Evolutionary conservation across 2,329 filamentous ascomycete genomes (phyloP).

Genomic region (Pseudogymnoascus sp.): DNA sequence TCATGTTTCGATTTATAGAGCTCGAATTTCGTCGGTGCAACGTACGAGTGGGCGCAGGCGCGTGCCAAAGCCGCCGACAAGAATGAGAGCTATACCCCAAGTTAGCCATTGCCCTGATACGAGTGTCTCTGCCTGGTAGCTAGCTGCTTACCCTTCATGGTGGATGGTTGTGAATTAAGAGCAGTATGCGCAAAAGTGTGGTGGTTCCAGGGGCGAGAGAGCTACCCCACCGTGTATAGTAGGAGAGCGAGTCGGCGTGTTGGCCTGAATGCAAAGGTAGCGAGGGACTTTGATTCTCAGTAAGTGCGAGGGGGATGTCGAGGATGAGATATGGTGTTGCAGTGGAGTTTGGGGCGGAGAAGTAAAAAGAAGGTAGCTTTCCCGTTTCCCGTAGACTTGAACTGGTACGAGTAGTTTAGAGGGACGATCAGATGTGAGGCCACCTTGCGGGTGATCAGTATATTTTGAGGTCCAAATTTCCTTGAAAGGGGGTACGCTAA

Average conservation of each 20-base stretch:
- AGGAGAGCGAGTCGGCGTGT: background rate
- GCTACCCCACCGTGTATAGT: background rate
- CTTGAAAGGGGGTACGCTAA: slow-evolving; percentile 6
- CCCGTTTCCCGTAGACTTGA: background rate
- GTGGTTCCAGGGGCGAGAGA: slow-evolving; percentile 7
- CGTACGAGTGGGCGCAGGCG: slow-evolving; percentile 90
- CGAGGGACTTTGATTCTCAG: background rate
- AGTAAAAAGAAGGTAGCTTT: slow-evolving; percentile 2
- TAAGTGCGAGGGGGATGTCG: slow-evolving; percentile 4
- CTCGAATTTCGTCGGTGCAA: slow-evolving; percentile 20
- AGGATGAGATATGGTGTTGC: background rate
- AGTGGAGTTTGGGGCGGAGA: background rate
- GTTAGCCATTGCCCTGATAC: slow-evolving; percentile 18
- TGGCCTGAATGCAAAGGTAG: background rate
- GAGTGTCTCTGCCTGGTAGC: background rate
- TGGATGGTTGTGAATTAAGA: slow-evolving; percentile 17
- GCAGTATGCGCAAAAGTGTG: background rate
- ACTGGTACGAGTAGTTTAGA: slow-evolving; percentile 2
- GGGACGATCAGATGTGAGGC: slow-evolving; percentile 5
- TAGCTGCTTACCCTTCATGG: slow-evolving; percentile 28
- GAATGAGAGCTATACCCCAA: slow-evolving; percentile 70
- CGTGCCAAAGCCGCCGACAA: slow-evolving; percentile 97
- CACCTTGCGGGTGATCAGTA: slow-evolving; percentile 10
- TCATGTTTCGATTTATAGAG: background rate
- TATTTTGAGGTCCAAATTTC: slow-evolving; percentile 25